Evolutionary conservation across 2,329 filamentous ascomycete species (phyloP), one percentile per base, ranked within the genome.

Genomic region (Penicillium verrucosum): DNA sequence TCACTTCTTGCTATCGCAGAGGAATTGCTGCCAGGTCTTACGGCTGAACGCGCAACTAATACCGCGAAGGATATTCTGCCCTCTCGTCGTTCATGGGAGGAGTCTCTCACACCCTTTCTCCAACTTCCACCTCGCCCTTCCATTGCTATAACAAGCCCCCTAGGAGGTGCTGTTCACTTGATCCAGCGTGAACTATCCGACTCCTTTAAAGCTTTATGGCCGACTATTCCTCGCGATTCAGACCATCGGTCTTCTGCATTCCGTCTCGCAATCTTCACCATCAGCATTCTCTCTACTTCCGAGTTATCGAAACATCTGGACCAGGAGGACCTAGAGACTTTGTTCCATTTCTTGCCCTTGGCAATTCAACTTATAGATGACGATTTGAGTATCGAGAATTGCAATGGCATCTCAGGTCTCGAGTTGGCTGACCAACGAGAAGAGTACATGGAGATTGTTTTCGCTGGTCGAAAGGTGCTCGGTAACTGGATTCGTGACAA

Each of bases 191-290:
- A 69, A 5, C 25, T 73, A 61, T 56, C 68, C 51, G 56, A 69
- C 21, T 48, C 59, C 40, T 56, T 67, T 57, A 67, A 27, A 62
- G 57, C 44, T 59, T 60, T 65, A 7, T 59, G 62, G 56, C 66
- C 65, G 43, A 73, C 25, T 60, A 71, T 82, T 16, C 69, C 76
- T 32, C 80, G 87, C 42, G 92, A 96, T 68, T 77, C 81, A 4
- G 82, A 84, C 61, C 89, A 89, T 0, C 84, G 86, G 32, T 90
- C 90, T 2, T 79, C 89, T 52, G 85, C 90, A 1, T 83, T 90
- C 14, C 82, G 93, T 54, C 89, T 95, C 77, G 85, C 88, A 1
- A 79, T 88, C 47, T 96, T 92, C 70, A 82, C 85, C 0, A 78
- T 80, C 6, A 81, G 81, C 47, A 70, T 94, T 0, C 69, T 92